phyloP scores from a whole-genome alignment of 1,139 yeast species.

The Diutina neorugosa region DNA sequence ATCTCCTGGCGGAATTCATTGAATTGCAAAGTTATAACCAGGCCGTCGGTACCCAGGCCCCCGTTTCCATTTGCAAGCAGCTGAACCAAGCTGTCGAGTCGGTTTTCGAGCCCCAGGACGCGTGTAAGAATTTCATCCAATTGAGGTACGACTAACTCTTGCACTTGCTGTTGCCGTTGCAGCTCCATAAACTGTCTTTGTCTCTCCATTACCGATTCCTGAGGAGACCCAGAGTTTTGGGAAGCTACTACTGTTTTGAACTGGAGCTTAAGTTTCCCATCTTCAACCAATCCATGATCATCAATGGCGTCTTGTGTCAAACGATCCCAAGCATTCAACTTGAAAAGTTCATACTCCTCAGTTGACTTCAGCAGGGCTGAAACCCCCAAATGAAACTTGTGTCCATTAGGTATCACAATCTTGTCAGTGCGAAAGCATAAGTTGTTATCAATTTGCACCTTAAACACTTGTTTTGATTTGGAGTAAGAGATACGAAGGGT shows the following conservation, averaged over 20 bases:
- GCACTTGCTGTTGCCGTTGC: slow-evolving; percentile 6
- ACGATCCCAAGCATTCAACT: slow-evolving; percentile 39
- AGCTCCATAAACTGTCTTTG: slow-evolving; percentile 17
- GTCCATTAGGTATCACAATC: slow-evolving; percentile 6
- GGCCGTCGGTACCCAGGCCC: neutral
- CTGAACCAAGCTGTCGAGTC: neutral
- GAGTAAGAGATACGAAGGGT: slow-evolving; percentile 56
- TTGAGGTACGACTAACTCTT: neutral
- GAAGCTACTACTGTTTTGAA: slow-evolving; percentile 14
- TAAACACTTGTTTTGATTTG: slow-evolving; percentile 27
- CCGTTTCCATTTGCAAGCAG: neutral
- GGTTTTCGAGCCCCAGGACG: neutral
- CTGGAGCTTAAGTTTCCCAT: slow-evolving; percentile 15
- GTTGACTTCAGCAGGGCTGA: slow-evolving; percentile 30
- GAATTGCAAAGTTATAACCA: slow-evolving; percentile 7
- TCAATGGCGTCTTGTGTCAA: slow-evolving; percentile 44
- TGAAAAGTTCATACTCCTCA: slow-evolving; percentile 52
- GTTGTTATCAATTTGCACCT: slow-evolving; percentile 58
- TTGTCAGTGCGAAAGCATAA: slow-evolving; percentile 53
- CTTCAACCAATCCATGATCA: slow-evolving; percentile 43
- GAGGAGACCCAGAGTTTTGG: slow-evolving; percentile 12
- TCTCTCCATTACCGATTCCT: slow-evolving; percentile 28
- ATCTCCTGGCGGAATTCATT: slow-evolving; percentile 17
- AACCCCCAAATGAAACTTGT: slow-evolving; percentile 37
- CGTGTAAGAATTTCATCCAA: neutral